phyloP scores from a whole-genome alignment of 805 yeast genomes.

The Suhomyces faveliae region DNA sequence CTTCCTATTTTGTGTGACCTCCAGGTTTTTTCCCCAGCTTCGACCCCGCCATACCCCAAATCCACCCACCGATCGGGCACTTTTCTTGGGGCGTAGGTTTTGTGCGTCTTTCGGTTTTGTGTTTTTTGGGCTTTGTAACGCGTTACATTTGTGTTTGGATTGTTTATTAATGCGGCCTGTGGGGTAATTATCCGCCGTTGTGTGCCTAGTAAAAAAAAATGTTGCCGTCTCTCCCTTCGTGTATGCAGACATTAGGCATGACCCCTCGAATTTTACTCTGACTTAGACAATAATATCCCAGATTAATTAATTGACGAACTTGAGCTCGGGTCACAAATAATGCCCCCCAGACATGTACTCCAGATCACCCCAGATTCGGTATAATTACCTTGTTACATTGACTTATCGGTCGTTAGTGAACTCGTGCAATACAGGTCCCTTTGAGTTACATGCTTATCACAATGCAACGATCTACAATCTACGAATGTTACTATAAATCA shows the following conservation, averaged over 20 bases:
- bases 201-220: background rate
- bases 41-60: background rate
- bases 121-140: background rate
- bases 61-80: background rate
- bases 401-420: background rate
- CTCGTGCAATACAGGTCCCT: background rate
- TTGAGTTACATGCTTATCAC: background rate
- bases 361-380: conserved; percentile 1
- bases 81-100: background rate
- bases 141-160: background rate
- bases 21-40: background rate
- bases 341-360: background rate
- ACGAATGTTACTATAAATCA: no score
- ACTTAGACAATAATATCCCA: background rate
- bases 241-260: background rate
- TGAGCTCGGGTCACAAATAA: background rate
- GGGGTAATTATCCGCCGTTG: conserved; percentile 8
- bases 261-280: background rate
- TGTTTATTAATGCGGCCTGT: conserved; percentile 1
- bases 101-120: background rate
- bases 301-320: background rate
- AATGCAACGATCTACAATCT: background rate
- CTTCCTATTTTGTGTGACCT: background rate
- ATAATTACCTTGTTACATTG: background rate
- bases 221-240: background rate